Evolutionary conservation across 441 rosid species (phyloP), one percentile per base, ranked within the genome.

Genomic region (Pelargonium cotyledonis): DNA sequence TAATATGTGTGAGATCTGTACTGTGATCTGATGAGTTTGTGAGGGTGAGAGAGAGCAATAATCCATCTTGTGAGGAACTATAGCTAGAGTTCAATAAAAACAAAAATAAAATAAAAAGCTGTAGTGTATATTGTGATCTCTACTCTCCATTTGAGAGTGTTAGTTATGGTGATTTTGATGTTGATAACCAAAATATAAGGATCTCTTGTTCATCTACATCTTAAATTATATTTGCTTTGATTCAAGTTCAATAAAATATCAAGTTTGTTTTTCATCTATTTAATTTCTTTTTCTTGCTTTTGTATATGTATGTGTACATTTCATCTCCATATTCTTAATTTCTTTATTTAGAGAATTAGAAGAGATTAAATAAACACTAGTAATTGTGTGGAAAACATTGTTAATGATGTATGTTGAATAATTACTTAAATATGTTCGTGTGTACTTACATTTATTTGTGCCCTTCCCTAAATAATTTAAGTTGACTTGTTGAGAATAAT

Each of bases 181-280:
- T 43, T 76, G 82, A 73, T 70, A 73, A 76, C 78, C 76, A 63
- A 65, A 72, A 70, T 55, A 51, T n/a, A 65, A 19, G 80, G 78
- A 26, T 75, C 73, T 68, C 79, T 74, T 70, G 75, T 75, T 82
- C 71, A 61, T 74, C 69, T 72, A 63, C 70, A 16, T 70, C 63
- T n/a, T 70, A 49, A 11, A 38, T 38, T 38, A 5, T 38, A 38
- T 38, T 5, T 38, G 8, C 7, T 38, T 38, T 38, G 1, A 38
- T 38, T 38, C 41, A 51, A 51, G 16, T n/a, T 14, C 5, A 51
- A 51, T 51, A 51, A 51, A 51, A 14, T 51, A 51, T 51, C 58
- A 51, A 51, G 16, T 51, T 51, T 51, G 7, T 51, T 51, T 4
- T 51, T 2, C 18, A 12, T 0, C 15, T 49, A 49, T 49, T 49